Evolutionary conservation across 2,329 filamentous ascomycete species (phyloP), one percentile per base, ranked within the genome.

Genomic region (Zalaria sp.): DNA sequence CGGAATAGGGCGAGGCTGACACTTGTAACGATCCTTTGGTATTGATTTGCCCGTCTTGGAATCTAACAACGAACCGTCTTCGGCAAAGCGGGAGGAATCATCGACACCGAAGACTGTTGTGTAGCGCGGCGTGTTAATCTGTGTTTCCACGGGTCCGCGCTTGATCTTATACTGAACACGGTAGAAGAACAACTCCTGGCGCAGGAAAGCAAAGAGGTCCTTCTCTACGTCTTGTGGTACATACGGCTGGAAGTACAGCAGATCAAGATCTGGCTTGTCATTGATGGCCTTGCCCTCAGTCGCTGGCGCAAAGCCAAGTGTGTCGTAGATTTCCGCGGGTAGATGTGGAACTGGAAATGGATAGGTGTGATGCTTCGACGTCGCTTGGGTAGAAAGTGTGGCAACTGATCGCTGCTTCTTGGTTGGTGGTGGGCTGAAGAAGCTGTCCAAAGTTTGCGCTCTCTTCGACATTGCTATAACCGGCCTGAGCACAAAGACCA

Each of bases 221-320:
- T 68, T 66, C 18, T 75, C 67, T 7, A 75, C 65, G 8, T 68
- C 58, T 2, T 66, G 61, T 0, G 79, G 72, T 3, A 88, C 69
- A 48, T 82, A 88, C 0, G 83, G 82, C 51, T 84, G 71, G 55
- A 81, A 88, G 59, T 84, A 84, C 5, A 88, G 60, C 0, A 89
- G 66, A 54, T 88, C 80, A 0, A 88, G 68, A 47, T 87, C 73
- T 0, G 75, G 72, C 51, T 82, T 76, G 52, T 85, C 69, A 49
- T 76, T 75, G 49, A 87, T 79, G 3, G 56, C 51, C 37, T 62
- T 68, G 1, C 69, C 73, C 45, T 73, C 65, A 18, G 67, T 61
- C 1, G 70, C 68, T 27, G 60, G 59, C 2, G 54, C 54, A 37
- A 62, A 61, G 35, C 59, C 59, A 1, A 73, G 46, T 25, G 59